Percentiles rank a stretch among this genome's conserved stretches.
Evolutionary conservation across 176 grass and related monocot genomes (phyloP).

Genomic region (Eragrostis curvula): DNA sequence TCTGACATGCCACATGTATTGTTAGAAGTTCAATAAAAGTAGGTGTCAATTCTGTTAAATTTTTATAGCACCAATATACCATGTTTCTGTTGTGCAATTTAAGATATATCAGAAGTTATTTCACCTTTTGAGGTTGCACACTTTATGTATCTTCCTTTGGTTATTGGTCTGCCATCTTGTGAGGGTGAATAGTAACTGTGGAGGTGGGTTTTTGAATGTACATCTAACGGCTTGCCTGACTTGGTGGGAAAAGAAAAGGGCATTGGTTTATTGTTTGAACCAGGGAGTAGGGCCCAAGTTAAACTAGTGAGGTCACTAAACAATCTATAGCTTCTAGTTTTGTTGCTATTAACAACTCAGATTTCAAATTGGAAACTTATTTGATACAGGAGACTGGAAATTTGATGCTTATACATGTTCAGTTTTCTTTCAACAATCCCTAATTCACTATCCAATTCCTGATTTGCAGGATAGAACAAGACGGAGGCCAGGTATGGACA

Average conservation of each 20-base stretch:
- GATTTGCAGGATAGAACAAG: constrained; percentile 70
- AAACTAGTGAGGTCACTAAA: neutral
- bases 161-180: neutral
- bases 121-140: constrained; percentile 14
- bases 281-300: neutral
- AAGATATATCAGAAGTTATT: neutral
- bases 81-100: constrained; percentile 3
- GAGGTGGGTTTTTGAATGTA: constrained; percentile 10
- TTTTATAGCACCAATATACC: neutral
- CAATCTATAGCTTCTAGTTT: neutral
- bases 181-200: neutral
- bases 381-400: neutral
- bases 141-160: neutral
- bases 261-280: neutral
- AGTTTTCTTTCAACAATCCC: constrained; percentile 5
- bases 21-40: neutral
- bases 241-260: neutral
- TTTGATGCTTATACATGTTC: constrained; percentile 16
- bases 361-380: constrained; percentile 19
- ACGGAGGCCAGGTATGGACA: constrained; percentile 59
- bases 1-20: neutral
- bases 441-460: constrained; percentile 33
- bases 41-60: neutral
- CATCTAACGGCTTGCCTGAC: neutral
- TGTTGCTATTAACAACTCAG: neutral